Base-by-base conservation (phyloP, 257 asterid genomes). In the Asclepias syriaca region DNA sequence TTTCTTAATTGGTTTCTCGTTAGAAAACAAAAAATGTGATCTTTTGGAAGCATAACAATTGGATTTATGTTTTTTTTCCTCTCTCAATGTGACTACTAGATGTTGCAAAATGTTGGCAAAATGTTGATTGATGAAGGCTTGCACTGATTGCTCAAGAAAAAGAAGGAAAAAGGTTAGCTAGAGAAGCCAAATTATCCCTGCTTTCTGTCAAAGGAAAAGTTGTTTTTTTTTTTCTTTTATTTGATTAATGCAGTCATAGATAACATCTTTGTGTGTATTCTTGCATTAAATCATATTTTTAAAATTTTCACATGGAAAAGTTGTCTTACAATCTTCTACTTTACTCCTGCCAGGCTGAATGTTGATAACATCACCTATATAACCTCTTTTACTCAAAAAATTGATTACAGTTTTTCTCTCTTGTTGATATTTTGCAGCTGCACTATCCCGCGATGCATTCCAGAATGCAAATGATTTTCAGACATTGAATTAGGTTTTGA, bases 381-480 rank as follows among this genome's bases (percentile, higher is more conserved):
- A 50, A 27, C 39, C 43, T 3, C 50, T 21, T 53, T 3, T 75
- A 19, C 49, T 27, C 13, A 27, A 21, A 13, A 46, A 43, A 49
- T 37, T 65, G 7, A 40, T 5, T 27, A 19, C 12, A 24, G 2
- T 58, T 60, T 27, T 59, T 11, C 48, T 60, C 56, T 22, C 8
- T 27, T 5, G 3, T 19, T 45, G 15, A 43, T 51, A 29, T 14
- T 18, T 40, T 40, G 14, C 18, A 39, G 74, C 48, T 78, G 56
- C 32, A 74, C 71, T 58, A 76, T 75, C 49, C 40, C 39, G 27
- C 14, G 10, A 29, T 55, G 46, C 37, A 57, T 74, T 65, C 77
- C 27, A 73, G 61, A 66, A 45, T 71, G 77, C 77, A 72, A 67
- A 79, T 79, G 84, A 77, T 71, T 43, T 39, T 56, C 55, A 60